Evolutionary conservation across 257 asterid species (phyloP).

Genomic region (Lithospermum erythrorhizon): DNA sequence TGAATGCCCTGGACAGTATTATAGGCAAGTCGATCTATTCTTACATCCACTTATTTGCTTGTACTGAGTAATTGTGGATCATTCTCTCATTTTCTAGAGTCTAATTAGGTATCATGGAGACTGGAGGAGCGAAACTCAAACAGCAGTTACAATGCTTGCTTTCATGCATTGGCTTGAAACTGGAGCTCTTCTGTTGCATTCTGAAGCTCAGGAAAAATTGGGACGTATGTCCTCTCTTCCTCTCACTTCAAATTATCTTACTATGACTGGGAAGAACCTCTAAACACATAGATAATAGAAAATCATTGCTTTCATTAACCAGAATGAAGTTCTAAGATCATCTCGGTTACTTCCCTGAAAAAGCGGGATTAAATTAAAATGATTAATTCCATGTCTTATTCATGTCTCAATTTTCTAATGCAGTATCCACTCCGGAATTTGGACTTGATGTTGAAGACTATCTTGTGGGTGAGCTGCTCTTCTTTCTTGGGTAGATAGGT

Average conservation of each 20-base stretch:
- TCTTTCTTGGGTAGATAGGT: background rate
- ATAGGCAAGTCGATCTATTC: conserved; percentile 37
- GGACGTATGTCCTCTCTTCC: conserved; percentile 50
- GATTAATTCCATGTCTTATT: conserved; percentile 9
- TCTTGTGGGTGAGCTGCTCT: conserved; percentile 49
- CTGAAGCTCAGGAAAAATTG: conserved; percentile 78
- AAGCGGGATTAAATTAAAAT: background rate
- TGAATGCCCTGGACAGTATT: conserved; percentile 80
- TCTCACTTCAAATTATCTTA: background rate
- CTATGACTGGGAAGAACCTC: too few relatives aligned
- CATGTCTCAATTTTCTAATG: conserved; percentile 3
- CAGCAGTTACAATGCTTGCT: conserved; percentile 72
- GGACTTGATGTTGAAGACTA: conserved; percentile 90
- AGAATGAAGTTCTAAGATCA: background rate
- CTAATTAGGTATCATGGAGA: conserved; percentile 60
- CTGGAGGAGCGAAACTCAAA: conserved; percentile 85
- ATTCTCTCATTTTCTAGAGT: background rate
- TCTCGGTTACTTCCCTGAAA: background rate
- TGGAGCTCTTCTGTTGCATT: conserved; percentile 67
- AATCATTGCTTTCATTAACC: background rate
- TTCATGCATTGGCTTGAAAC: conserved; percentile 88
- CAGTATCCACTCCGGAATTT: conserved; percentile 68
- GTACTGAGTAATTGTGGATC: conserved; percentile 2
- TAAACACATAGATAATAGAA: background rate
- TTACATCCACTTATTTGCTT: conserved; percentile 1